Percentiles rank a stretch among this genome's conserved stretches.
These are phyloP conservation scores for Apophysomyces elegans DNA, from an alignment of 371 early-diverging fungal genomes.

Conservation along the genomic window DNA sequence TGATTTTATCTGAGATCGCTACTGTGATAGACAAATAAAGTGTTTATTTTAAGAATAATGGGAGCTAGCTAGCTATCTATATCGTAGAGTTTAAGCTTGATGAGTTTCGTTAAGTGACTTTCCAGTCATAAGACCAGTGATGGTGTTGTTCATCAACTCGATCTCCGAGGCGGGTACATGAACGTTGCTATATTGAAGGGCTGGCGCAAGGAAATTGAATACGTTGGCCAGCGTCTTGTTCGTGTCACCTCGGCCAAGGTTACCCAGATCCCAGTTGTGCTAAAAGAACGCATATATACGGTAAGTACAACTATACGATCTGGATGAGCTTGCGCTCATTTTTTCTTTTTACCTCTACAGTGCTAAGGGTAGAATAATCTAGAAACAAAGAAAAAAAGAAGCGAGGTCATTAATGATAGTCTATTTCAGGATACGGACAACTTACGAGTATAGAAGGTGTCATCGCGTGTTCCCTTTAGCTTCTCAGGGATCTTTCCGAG, in stretches of 20 bases:
- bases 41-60: too few relatives aligned
- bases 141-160: constrained; percentile 33
- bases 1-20: background rate
- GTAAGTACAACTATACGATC: background rate
- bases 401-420: too few relatives aligned
- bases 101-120: constrained; percentile 33
- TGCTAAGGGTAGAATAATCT: constrained; percentile 57
- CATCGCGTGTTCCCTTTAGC: constrained; percentile 48
- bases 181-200: constrained; percentile 35
- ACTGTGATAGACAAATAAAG: background rate
- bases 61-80: too few relatives aligned
- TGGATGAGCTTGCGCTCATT: background rate
- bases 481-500: constrained; percentile 32
- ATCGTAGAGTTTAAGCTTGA: background rate
- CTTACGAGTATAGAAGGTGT: constrained; percentile 59
- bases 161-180: constrained; percentile 28
- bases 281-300: background rate
- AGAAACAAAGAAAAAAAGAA: background rate
- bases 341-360: constrained; percentile 43
- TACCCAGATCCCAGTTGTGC: constrained; percentile 65
- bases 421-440: background rate
- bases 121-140: constrained; percentile 43
- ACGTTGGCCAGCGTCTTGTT: constrained; percentile 42
- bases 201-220: constrained; percentile 36
- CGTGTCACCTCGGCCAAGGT: constrained; percentile 56